Base-by-base conservation (phyloP, 2,329 filamentous ascomycete species). In the Lasiodiplodia sp. region DNA sequence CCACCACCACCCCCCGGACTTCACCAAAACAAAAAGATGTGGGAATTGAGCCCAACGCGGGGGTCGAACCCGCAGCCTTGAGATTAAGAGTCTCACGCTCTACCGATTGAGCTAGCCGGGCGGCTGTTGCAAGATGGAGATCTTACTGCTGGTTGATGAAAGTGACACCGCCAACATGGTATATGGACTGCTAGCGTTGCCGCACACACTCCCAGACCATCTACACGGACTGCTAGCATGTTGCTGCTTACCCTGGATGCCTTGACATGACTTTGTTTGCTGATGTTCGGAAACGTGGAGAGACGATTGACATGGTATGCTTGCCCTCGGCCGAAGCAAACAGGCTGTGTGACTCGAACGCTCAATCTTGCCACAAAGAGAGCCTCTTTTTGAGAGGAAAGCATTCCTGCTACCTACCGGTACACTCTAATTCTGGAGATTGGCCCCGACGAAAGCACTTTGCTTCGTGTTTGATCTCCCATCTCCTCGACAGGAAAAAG, bases 31-130 rank as follows among this genome's bases (percentile, higher is more conserved):
- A 53, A 67, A 67, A 67, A 60, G 44, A 52, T 21, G 23, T 47
- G 66, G 66, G 57, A 38, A 63, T 63, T 64, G 66, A 68, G 66
- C 66, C 66, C 66, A 68, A 68, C 66, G 66, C 66, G 57, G 66
- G 66, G 66, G 23, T 68, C 57, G 66, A 68, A 68, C 66, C 66
- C 66, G 66, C 66, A 68, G 57, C 66, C 66, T 68, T 68, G 66
- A 68, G 66, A 68, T 68, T 70, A 69, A 71, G 69, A 71, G 69
- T 71, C 69, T 71, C 58, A 70, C 67, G 69, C 69, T 71, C 69
- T 69, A 71, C 69, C 70, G 70, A 70, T 70, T 71, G 70, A 71
- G 70, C 68, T 69, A 70, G 62, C 69, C 62, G 56, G 60, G 63
- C 67, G 47, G 66, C 66, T 63, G 28, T 34, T 21, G 14, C 21